These are phyloP conservation scores for Bryoglossum gracile DNA, from an alignment of 495 filamentous ascomycete genomes.

Conservation along the genomic window DNA sequence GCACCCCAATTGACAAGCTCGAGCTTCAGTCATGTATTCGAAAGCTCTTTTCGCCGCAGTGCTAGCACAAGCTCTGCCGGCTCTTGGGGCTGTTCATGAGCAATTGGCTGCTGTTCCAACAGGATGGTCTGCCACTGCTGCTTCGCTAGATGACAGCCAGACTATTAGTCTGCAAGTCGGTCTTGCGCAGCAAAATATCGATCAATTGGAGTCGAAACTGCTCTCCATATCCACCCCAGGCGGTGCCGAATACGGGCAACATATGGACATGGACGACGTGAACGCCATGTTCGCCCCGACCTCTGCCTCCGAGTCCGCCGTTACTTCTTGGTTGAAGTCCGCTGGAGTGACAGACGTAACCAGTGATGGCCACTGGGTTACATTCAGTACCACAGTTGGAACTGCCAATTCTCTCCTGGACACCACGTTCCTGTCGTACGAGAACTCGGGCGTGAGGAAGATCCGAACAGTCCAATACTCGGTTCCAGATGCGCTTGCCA, in stretches of 20 bases:
- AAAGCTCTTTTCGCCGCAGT: slow-evolving; percentile 20
- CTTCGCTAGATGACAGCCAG: slow-evolving; percentile 18
- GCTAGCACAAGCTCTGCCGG: slow-evolving; percentile 32
- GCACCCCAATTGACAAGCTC: not conserved
- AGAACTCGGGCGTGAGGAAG: slow-evolving; percentile 32
- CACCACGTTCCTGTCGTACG: slow-evolving; percentile 38
- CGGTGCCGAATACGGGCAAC: slow-evolving; percentile 47
- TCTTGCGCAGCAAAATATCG: slow-evolving; percentile 40
- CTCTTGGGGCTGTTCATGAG: slow-evolving; percentile 43
- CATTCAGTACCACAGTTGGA: slow-evolving; percentile 41
- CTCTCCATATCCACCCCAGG: slow-evolving; percentile 50
- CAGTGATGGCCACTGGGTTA: slow-evolving; percentile 39
- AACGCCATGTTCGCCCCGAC: slow-evolving; percentile 46
- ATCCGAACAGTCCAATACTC: slow-evolving; percentile 55
- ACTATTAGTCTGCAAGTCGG: slow-evolving; percentile 35
- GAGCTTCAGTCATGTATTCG: slow-evolving; percentile 11
- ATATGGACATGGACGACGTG: slow-evolving; percentile 44
- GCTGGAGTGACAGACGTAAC: slow-evolving; percentile 40
- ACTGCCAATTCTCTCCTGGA: slow-evolving; percentile 43
- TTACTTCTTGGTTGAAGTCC: slow-evolving; percentile 41
- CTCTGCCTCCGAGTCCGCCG: slow-evolving; percentile 32
- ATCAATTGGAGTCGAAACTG: slow-evolving; percentile 47
- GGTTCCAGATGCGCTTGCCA: slow-evolving; percentile 47
- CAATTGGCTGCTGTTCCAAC: slow-evolving; percentile 34
- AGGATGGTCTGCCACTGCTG: slow-evolving; percentile 38